These are phyloP conservation scores for Henckelia pumila DNA, from an alignment of 257 asterid genomes.

Conservation along the genomic window DNA sequence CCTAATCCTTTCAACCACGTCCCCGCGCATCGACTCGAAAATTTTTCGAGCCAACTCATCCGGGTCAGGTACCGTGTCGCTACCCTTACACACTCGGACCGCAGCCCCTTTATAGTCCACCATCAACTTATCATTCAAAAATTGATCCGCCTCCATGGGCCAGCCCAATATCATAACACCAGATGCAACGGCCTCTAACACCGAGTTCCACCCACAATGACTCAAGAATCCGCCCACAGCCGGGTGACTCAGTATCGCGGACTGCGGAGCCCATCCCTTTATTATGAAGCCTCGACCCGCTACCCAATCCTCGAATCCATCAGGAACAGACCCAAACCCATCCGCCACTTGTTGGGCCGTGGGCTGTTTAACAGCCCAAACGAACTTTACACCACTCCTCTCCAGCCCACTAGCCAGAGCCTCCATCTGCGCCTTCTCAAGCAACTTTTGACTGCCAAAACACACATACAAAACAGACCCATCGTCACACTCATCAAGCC, in stretches of 20 bases:
- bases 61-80: constrained; percentile 49
- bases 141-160: constrained; percentile 97
- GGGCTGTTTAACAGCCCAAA: constrained; percentile 45
- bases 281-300: constrained; percentile 43
- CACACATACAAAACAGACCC: constrained; percentile 65
- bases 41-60: constrained; percentile 44
- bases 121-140: constrained; percentile 43
- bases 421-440: constrained; percentile 54
- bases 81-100: constrained; percentile 45
- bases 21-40: constrained; percentile 40
- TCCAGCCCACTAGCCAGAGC: constrained; percentile 65
- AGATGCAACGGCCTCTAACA: constrained; percentile 45
- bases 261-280: constrained; percentile 79
- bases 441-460: constrained; percentile 67
- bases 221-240: constrained; percentile 62
- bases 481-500: constrained; percentile 49
- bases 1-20: constrained; percentile 27
- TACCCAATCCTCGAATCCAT: constrained; percentile 54
- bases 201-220: constrained; percentile 87
- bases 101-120: constrained; percentile 49
- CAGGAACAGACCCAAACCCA: constrained; percentile 47
- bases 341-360: constrained; percentile 47
- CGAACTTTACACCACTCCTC: constrained; percentile 50
- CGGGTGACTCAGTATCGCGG: constrained; percentile 50
- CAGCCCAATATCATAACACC: constrained; percentile 70